Percentiles rank a stretch among this genome's conserved stretches.
phyloP scores from a whole-genome alignment of 257 asterid genomes.

The Agastache rugosa region DNA sequence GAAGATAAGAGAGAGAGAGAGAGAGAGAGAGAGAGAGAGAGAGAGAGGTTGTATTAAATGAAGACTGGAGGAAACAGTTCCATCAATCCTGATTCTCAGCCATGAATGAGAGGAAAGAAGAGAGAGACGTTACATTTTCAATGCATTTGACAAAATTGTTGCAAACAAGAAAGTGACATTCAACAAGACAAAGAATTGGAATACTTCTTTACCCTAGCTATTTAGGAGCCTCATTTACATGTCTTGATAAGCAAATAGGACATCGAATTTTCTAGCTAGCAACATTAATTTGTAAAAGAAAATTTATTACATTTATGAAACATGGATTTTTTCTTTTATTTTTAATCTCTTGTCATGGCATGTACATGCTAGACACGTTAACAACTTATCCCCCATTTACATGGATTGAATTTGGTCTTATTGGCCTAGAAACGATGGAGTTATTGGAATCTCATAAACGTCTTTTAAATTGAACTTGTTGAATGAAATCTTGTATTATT shows the following conservation, averaged over 20 bases:
- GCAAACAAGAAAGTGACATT: constrained; percentile 39
- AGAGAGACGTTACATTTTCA: constrained; percentile 36
- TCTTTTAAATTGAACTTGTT: no score
- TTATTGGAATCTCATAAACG: no score
- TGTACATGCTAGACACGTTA: neutral
- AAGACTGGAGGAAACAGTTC: constrained; percentile 45
- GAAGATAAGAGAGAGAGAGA: constrained; percentile 51
- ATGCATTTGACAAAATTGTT: constrained; percentile 35
- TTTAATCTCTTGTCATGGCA: neutral
- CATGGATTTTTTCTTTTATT: neutral
- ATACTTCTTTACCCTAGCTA: constrained; percentile 5
- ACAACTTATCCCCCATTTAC: neutral
- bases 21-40: constrained; percentile 37
- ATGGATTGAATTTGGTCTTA: no score
- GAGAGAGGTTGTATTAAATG: constrained; percentile 45
- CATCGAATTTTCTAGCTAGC: constrained; percentile 3
- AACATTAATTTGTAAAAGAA: neutral
- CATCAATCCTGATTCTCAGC: constrained; percentile 46
- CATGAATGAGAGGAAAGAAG: constrained; percentile 43
- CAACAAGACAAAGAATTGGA: constrained; percentile 31
- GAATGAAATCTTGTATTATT: no score
- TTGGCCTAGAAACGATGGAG: no score
- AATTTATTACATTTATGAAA: neutral
- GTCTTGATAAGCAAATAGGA: constrained; percentile 30
- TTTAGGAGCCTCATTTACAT: constrained; percentile 31